Evolutionary conservation across 345 rosid species (phyloP).

Genomic region (Noccaea caerulescens): DNA sequence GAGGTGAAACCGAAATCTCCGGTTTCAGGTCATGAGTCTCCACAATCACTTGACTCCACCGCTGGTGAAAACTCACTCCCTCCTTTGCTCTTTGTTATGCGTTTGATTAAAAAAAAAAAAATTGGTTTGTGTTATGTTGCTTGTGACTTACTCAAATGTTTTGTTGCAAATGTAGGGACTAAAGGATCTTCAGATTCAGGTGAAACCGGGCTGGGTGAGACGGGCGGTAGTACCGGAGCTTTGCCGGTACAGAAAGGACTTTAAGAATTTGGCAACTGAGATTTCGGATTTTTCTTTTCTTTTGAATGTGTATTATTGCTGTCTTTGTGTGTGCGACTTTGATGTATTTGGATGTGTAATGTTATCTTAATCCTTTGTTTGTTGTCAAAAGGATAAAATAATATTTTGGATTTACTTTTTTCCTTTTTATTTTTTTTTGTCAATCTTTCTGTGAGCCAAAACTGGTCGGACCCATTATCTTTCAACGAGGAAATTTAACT

Average conservation of each 20-base stretch:
- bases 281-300: conserved; percentile 19
- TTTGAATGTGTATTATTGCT: not conserved
- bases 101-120: not conserved
- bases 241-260: conserved; percentile 4
- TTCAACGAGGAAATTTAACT: no score
- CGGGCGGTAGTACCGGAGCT: conserved; percentile 3
- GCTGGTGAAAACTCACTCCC: conserved; percentile 25
- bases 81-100: conserved; percentile 1
- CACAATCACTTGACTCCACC: conserved; percentile 36
- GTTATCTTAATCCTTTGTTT: not conserved
- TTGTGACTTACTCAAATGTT: conserved; percentile 16
- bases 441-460: no score
- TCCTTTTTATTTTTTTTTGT: no score
- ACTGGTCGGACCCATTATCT: no score
- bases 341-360: conserved; percentile 11
- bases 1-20: conserved; percentile 36
- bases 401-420: not conserved
- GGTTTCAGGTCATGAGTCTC: conserved; percentile 12
- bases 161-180: conserved; percentile 29
- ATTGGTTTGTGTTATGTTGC: not conserved
- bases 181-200: conserved; percentile 10
- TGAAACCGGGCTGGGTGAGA: conserved; percentile 10
- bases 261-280: conserved; percentile 19
- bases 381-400: conserved; percentile 4
- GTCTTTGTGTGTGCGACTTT: conserved; percentile 2